Conservation (phyloP, 768 basidiomycete genomes). For the Russula virescens region DNA sequence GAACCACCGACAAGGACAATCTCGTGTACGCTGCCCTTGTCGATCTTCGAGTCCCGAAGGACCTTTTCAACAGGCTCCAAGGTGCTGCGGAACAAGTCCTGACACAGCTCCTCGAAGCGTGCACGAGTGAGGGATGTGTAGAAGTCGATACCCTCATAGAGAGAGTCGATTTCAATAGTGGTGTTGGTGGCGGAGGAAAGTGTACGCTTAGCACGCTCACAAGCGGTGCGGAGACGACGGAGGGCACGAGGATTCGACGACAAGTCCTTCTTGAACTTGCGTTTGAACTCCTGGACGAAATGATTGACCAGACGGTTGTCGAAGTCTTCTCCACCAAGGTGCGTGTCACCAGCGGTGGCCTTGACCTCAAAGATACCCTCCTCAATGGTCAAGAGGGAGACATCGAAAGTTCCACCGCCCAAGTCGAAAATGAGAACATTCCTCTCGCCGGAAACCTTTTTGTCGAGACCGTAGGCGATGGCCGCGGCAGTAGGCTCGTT, state of each 20-base stretch:
- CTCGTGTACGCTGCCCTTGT: conserved; percentile 93
- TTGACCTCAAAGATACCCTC: conserved; percentile 98
- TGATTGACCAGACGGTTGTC: conserved; percentile 97
- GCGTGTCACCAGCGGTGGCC: conserved; percentile 97
- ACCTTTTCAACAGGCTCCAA: conserved; percentile 97
- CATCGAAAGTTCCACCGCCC: conserved; percentile 98
- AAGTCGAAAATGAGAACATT: conserved; percentile 99
- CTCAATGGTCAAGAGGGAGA: conserved; percentile 91
- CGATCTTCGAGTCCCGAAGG: conserved; percentile 95
- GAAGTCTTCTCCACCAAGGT: conserved; percentile 97
- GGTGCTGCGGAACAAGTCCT: conserved; percentile 90
- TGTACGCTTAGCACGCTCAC: conserved; percentile 97
- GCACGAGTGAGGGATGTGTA: conserved; percentile 98
- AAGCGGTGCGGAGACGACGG: conserved; percentile 94
- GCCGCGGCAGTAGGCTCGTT: conserved; percentile 99
- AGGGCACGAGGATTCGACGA: conserved; percentile 91
- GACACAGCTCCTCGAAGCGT: conserved; percentile 94
- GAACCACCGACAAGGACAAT: conserved; percentile 98
- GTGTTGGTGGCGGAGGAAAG: conserved; percentile 96
- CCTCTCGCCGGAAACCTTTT: conserved; percentile 83
- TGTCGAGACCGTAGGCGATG: conserved; percentile 97
- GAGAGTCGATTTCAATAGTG: conserved; percentile 96
- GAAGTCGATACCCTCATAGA: conserved; percentile 97
- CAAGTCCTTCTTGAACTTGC: conserved; percentile 95
- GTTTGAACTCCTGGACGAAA: conserved; percentile 95